Base-by-base conservation (phyloP, 2,329 filamentous ascomycete species). In the Trichoderma polysporum region DNA sequence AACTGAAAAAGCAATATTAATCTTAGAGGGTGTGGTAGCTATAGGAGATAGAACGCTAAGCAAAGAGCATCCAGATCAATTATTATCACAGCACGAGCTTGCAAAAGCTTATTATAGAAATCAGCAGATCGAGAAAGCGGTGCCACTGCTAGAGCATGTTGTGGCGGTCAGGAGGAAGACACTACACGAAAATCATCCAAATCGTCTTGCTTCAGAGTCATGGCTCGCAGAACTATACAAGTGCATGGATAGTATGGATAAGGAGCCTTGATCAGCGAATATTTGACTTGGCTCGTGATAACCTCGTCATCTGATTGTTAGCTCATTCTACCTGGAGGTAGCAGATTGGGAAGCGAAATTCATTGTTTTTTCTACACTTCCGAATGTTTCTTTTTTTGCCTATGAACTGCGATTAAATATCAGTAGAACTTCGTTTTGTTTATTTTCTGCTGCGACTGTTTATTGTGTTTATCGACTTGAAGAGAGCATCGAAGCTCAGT, bases 81-180 rank as follows among this genome's bases (percentile, higher is more conserved):
- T 58, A 47, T n/a, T 17, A 50, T 68, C 67, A 17, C 27, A 68
- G 53, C 54, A 62, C 31, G 45, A 39, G 31, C 67, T 68, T 35
- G 57, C 31, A n/a, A 6, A 9, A 10, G 49, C 37, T 54, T 66
- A 62, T 33, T 31, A 52, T 13, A 35, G 33, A n/a, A 33, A 59
- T 12, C 5, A 19, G 25, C 45, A 54, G 31, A 64, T 53, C 10
- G 35, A 57, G 12, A 56, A 67, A 7, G 65, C 53, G 5, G 47
- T 65, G 15, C 19, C 13, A 13, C 19, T 67, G 4, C 41, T 67
- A 2, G 33, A 63, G 59, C 22, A 63, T 41, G 33, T 41, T 12
- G 33, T 31, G 15, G 4, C 22, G 13, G 31, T 63, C 6, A 9
- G 17, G 7, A 29, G 29, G 27, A 49, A 13, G 41, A 35, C 19